These are phyloP conservation scores for Alternaria gaisen DNA, from an alignment of 2,329 filamentous ascomycete species.

Conservation along the genomic window DNA sequence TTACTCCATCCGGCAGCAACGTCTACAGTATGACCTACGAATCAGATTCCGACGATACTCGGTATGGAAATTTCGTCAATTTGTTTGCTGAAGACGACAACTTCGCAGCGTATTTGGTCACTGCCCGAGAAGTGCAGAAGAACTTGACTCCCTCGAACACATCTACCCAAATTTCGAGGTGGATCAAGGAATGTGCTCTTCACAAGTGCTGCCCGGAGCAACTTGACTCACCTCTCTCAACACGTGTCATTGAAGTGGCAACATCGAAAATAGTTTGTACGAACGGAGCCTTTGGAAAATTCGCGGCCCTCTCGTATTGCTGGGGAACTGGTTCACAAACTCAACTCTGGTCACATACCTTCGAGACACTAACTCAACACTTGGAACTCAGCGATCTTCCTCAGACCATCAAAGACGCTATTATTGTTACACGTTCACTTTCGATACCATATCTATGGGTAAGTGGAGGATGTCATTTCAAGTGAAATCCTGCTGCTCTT, in stretches of 20 bases:
- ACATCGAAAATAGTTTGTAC: neutral
- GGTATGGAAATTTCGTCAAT: no score
- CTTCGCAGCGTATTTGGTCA: neutral
- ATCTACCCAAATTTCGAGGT: accelerated
- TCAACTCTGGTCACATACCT: neutral
- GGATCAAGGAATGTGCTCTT: neutral
- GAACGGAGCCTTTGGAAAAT: neutral
- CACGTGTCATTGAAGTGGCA: neutral
- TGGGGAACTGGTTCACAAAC: neutral
- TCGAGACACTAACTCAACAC: neutral
- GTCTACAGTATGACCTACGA: neutral
- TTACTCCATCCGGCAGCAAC: neutral
- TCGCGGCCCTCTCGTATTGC: neutral
- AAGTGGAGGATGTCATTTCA: neutral
- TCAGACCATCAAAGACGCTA: neutral
- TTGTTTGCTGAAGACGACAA: neutral
- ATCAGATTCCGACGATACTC: neutral
- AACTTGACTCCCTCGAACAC: neutral
- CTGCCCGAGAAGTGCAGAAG: neutral
- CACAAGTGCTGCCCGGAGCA: neutral
- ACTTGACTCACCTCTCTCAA: neutral
- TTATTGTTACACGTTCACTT: neutral
- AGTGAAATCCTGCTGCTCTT: neutral
- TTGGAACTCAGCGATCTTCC: neutral
- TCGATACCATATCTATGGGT: neutral